These are phyloP conservation scores for Phytopythium cucurbitacearum DNA, from an alignment of 352 stramenopile genomes.

Conservation along the genomic window DNA sequence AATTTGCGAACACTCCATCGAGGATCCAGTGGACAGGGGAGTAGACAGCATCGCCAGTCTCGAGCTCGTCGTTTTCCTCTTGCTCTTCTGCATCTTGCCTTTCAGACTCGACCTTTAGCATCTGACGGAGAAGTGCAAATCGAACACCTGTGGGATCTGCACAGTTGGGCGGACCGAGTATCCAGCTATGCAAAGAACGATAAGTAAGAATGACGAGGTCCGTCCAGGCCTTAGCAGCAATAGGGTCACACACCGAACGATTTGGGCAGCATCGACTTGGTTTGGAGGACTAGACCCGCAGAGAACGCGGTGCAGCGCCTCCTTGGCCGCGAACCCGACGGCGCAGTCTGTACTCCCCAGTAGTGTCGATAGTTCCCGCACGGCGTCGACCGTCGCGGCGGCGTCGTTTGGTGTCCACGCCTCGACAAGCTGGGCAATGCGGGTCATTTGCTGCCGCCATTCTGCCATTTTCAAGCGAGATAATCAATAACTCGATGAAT, in stretches of 20 bases:
- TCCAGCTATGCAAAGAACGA: background rate
- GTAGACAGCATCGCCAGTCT: constrained; percentile 3
- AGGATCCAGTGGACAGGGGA: constrained; percentile 8
- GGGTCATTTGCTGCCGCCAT: too few species aligned
- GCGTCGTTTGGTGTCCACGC: too few species aligned
- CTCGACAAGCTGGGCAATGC: too few species aligned
- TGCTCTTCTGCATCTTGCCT: background rate
- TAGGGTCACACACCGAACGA: background rate
- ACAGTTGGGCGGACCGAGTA: background rate
- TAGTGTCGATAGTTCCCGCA: constrained; percentile 15
- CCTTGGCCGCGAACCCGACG: constrained; percentile 37
- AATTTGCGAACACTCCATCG: constrained; percentile 9
- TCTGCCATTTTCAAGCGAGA: too few species aligned
- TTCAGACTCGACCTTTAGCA: constrained; percentile 18
- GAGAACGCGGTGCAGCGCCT: constrained; percentile 21
- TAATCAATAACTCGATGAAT: background rate
- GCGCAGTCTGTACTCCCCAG: constrained; percentile 32
- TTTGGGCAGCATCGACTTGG: constrained; percentile 1
- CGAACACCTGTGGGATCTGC: constrained; percentile 25
- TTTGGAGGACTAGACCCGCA: constrained; percentile 3
- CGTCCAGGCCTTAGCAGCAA: background rate
- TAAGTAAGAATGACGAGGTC: background rate
- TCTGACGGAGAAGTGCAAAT: constrained; percentile 43
- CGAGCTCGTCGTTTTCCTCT: constrained; percentile 1
- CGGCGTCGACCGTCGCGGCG: background rate